Conservation (phyloP, 805 yeast genomes). For the Middelhovenomyces tepae region DNA sequence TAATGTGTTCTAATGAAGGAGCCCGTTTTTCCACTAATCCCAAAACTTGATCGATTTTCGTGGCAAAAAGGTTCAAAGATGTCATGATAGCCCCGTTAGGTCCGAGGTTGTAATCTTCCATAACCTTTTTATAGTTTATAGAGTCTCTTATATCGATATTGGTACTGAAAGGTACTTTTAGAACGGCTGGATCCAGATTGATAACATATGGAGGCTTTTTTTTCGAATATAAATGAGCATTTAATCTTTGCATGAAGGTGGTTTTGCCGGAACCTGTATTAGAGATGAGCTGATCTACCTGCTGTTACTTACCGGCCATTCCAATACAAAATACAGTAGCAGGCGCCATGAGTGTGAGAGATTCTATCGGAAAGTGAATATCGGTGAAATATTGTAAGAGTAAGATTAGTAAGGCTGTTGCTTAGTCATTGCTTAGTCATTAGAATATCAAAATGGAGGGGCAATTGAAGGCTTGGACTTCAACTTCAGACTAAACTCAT, state of each 20-base stretch:
- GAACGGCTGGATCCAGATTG: conserved; percentile 93
- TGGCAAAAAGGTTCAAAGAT: conserved; percentile 80
- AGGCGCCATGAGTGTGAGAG: conserved; percentile 10
- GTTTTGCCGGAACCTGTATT: conserved; percentile 74
- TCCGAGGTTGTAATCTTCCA: conserved; percentile 88
- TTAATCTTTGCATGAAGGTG: conserved; percentile 91
- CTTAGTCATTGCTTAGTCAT: too few species aligned
- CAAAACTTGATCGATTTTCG: conserved; percentile 94
- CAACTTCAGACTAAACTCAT: too few species aligned
- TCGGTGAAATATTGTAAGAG: too few species aligned
- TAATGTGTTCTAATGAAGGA: conserved; percentile 49
- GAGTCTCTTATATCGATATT: conserved; percentile 96
- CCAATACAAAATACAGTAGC: conserved; percentile 44
- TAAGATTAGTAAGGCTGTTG: too few species aligned
- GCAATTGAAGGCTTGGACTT: too few species aligned
- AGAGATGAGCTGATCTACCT: conserved; percentile 8
- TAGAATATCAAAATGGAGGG: too few species aligned
- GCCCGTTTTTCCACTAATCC: conserved; percentile 73
- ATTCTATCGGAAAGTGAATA: too few species aligned
- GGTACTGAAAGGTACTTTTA: conserved; percentile 86
- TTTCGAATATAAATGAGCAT: conserved; percentile 74
- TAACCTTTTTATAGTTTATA: conserved; percentile 88
- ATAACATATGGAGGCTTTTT: conserved; percentile 77
- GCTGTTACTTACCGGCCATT: conserved; percentile 43
- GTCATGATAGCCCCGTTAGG: conserved; percentile 99